Base-by-base conservation (phyloP, 306 rosid species). In the Prunus mongolica region DNA sequence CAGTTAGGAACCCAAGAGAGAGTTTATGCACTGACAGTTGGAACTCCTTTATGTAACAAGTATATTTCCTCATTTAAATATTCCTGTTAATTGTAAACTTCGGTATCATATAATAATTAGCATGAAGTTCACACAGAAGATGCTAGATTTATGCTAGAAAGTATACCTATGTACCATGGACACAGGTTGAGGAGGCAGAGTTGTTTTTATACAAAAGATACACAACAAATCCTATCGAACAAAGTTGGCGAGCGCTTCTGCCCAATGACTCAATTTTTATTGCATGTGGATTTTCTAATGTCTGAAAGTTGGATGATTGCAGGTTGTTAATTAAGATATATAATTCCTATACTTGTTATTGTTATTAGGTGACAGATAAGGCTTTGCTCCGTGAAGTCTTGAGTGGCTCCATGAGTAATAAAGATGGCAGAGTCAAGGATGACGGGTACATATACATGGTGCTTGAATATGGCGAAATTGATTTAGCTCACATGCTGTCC, bases 401-500 rank as follows among this genome's bases (percentile, higher is more conserved):
- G 88, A 90, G 84, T 60, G 97, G 97, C 56, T 89, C 88, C 82
- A 76, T 85, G 70, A 85, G 79, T 83, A 87, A 79, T 80, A 95
- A 92, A 81, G 97, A 92, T 84, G 95, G 91, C 34, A 83, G 93
- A 80, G 98, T 95, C 84, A 95, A 87, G 86, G 96, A 92, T 76
- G 98, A 95, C 71, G 96, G 93, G 49, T 90, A 82, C 78, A 95
- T 95, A 77, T 95, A 90, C 90, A 95, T 95, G 98, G 97, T 95
- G 47, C 98, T 92, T 65, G 98, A 95, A 83, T 92, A 95, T 72
- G 98, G 98, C 54, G 97, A 95, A 89, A 92, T 95, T 54, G 98
- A 95, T 89, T 88, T 95, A 84, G 98, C 98, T 80, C 98, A 90
- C 87, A 95, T 95, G 98, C 93, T 95, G 69, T 92, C 96, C 58